These are phyloP conservation scores for Pyrrhoderma lamaoense DNA, from an alignment of 1,284 basidiomycete genomes.

Conservation along the genomic window DNA sequence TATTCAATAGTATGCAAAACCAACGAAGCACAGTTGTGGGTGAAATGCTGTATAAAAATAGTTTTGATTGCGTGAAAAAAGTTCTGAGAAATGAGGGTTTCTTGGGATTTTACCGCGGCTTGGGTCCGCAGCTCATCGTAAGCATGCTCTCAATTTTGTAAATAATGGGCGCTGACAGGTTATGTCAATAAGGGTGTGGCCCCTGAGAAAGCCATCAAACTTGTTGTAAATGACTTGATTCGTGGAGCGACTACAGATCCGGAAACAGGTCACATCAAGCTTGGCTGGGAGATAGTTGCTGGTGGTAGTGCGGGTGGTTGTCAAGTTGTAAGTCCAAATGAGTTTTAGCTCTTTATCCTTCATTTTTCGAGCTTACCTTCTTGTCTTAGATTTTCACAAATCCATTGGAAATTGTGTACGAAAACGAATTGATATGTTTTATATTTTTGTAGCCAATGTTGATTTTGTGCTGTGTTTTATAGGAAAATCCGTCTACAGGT, in stretches of 20 bases:
- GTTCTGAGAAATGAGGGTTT: conserved; percentile 94
- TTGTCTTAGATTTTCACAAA: conserved; percentile 81
- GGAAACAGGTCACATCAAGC: conserved; percentile 86
- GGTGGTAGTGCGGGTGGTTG: conserved; percentile 94
- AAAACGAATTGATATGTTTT: no score
- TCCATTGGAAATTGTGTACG: conserved; percentile 88
- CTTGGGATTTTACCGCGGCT: conserved; percentile 92
- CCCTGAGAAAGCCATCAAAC: conserved; percentile 96
- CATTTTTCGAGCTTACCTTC: conserved; percentile 19
- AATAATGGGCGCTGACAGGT: conserved; percentile 4
- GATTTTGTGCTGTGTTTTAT: conserved; percentile 18
- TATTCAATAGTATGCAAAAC: conserved; percentile 79
- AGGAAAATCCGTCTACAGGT: conserved; percentile 97
- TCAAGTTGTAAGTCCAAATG: conserved; percentile 63
- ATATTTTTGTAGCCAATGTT: not conserved
- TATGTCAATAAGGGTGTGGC: conserved; percentile 73
- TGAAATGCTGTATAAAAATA: conserved; percentile 91
- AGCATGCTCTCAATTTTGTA: conserved; percentile 22
- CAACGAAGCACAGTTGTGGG: conserved; percentile 93
- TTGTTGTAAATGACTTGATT: conserved; percentile 93
- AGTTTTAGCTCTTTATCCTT: not conserved
- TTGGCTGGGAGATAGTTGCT: conserved; percentile 84
- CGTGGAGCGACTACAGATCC: conserved; percentile 83
- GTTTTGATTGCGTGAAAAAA: conserved; percentile 88
- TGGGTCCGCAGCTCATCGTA: conserved; percentile 91